Conservation (phyloP, 192 early-diverging fungal species). For the Gonapodya prolifera region DNA sequence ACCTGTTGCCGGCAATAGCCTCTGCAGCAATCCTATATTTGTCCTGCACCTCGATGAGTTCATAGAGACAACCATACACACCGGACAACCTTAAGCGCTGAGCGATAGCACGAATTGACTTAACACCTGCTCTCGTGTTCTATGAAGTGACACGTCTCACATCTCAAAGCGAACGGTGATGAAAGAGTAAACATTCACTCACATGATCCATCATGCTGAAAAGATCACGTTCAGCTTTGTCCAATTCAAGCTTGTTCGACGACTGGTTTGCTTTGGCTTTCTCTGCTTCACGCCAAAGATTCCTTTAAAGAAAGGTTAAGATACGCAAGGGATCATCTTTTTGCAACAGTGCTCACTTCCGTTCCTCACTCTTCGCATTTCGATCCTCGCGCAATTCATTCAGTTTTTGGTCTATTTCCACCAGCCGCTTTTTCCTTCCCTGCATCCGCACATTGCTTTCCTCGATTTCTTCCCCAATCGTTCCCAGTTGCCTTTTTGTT, state of each 20-base stretch:
- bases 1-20: conserved; percentile 68
- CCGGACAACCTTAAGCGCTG: conserved; percentile 50
- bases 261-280: conserved; percentile 48
- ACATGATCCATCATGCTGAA: conserved; percentile 68
- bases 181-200: conserved; percentile 8
- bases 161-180: neutral
- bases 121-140: conserved; percentile 67
- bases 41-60: conserved; percentile 82
- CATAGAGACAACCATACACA: conserved; percentile 82
- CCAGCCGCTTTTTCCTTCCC: conserved; percentile 23
- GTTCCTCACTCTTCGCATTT: conserved; percentile 43
- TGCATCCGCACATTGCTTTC: conserved; percentile 20
- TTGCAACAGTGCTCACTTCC: conserved; percentile 45
- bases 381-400: conserved; percentile 29
- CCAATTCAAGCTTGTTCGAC: conserved; percentile 59
- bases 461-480: conserved; percentile 19
- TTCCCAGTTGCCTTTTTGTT: conserved; percentile 13
- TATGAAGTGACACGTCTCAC: conserved; percentile 15
- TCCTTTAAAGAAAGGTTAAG: conserved; percentile 28
- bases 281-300: conserved; percentile 82
- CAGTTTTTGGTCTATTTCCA: conserved; percentile 23
- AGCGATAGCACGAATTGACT: conserved; percentile 54
- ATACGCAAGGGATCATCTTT: neutral
- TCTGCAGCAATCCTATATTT: conserved; percentile 76
- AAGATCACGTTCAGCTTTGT: conserved; percentile 57